Evolutionary conservation across 352 stramenopile species (phyloP).

Genomic region (Phytophthora crassamura): DNA sequence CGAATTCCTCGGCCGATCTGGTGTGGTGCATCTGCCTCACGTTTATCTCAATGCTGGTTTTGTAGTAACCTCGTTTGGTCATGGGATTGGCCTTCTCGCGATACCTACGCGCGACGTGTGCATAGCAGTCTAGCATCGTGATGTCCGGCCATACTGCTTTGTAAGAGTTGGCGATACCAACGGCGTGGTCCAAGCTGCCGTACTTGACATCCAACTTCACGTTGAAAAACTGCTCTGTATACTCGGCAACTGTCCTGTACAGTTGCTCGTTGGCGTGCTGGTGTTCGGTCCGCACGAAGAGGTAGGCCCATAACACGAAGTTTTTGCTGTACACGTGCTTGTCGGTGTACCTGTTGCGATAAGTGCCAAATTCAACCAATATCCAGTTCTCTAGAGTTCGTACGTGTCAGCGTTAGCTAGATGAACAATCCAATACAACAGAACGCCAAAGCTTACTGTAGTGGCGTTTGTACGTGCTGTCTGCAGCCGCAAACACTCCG

Average conservation of each 20-base stretch:
- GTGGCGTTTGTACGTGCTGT: conserved; percentile 25
- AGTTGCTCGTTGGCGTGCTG: conserved; percentile 16
- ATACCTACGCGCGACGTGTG: conserved; percentile 19
- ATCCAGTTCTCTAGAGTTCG: conserved; percentile 2
- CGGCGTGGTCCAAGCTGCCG: conserved; percentile 23
- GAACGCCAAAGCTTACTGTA: background rate
- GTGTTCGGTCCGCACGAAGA: conserved; percentile 24
- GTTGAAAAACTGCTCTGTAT: conserved; percentile 10
- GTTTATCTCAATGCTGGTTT: background rate
- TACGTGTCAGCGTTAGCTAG: too few species aligned
- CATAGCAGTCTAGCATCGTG: conserved; percentile 18
- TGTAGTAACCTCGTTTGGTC: background rate
- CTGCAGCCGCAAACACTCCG: conserved; percentile 16
- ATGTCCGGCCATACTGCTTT: conserved; percentile 15
- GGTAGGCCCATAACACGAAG: conserved; percentile 21
- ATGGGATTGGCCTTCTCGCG: conserved; percentile 3
- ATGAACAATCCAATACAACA: too few species aligned
- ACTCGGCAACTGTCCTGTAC: conserved; percentile 1
- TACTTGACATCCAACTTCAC: conserved; percentile 10
- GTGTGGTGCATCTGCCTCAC: conserved; percentile 6
- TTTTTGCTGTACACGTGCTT: conserved; percentile 16
- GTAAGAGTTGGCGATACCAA: conserved; percentile 23
- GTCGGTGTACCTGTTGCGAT: background rate
- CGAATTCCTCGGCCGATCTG: background rate
- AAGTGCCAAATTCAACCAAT: conserved; percentile 15